Evolutionary conservation across 2,329 filamentous ascomycete genomes (phyloP), one percentile per base, ranked within the genome.

Genomic region (Sporothrix pseudoabietina): DNA sequence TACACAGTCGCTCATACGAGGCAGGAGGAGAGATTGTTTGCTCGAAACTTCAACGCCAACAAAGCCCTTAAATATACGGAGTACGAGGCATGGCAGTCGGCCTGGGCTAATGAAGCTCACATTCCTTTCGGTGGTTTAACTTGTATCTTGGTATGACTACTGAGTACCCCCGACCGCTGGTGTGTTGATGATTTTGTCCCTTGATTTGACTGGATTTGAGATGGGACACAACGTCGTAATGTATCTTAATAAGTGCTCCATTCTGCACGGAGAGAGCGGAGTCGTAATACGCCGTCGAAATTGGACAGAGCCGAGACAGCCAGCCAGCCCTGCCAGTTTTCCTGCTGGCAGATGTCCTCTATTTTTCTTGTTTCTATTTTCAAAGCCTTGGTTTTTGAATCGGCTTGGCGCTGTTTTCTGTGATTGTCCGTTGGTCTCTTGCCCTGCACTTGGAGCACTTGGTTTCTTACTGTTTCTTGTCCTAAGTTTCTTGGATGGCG

Each of bases 341-440:
- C 1, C 52, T 22, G 19, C 22, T 54, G 49, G n/a, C 22, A 55
- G n/a, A 26, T n/a, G 14, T 55, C 22, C 22, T 55, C 22, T 5
- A 26, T 55, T 55, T 26, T 9, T 12, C 16, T 9, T 59, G 55
- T 59, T 63, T 69, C 65, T 52, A 35, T 52, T 52, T 68, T 69
- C 14, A 52, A 32, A 30, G 49, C 30, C 4, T 63, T 16, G 26
- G 26, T 12, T 52, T 19, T 52, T 35, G 65, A 14, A 6, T 69
- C 26, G 12, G 6, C 65, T 68, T 68, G 44, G 65, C 44, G 65
- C 10, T 26, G 44, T 55, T 55, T 55, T 55, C 7, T 30, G 7
- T 10, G n/a, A 10, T 55, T 63, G 19, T 41, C 14, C n/a, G 32
- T 41, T 41, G 35, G 59, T 41, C 30, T 35, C 12, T 4, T 59